Evolutionary conservation across 305 asterid genomes (phyloP).

Genomic region (Fraxinus nigra): DNA sequence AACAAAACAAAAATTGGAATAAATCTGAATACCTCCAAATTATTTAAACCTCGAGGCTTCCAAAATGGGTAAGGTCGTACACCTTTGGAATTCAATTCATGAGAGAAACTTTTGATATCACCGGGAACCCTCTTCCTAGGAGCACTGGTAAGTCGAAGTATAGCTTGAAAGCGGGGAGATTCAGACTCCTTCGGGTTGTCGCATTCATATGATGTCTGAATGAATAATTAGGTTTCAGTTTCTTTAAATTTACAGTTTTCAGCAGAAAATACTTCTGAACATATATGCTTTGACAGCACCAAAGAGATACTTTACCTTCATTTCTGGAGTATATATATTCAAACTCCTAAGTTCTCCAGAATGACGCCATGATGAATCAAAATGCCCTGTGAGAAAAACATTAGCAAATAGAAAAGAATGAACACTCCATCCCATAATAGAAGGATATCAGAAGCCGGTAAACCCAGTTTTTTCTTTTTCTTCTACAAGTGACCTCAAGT

Average conservation of each 20-base stretch:
- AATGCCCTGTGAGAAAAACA: constrained; percentile 43
- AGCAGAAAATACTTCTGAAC: constrained; percentile 6
- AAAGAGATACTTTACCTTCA: constrained; percentile 63
- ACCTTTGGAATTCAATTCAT: constrained; percentile 96
- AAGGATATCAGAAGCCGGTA: neutral
- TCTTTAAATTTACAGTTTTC: constrained; percentile 9
- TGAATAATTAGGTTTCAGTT: constrained; percentile 21
- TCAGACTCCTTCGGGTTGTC: constrained; percentile 98
- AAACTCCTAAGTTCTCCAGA: constrained; percentile 64
- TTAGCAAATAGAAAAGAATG: constrained; percentile 22
- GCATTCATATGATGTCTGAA: constrained; percentile 79
- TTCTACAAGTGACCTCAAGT: neutral
- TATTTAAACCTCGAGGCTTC: constrained; percentile 92
- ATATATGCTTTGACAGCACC: constrained; percentile 22
- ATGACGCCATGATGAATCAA: constrained; percentile 67
- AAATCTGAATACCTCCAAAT: constrained; percentile 76
- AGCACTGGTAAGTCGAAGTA: constrained; percentile 95
- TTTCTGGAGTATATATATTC: constrained; percentile 78
- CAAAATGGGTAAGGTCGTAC: constrained; percentile 98
- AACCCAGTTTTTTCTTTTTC: neutral
- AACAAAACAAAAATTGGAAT: constrained; percentile 9
- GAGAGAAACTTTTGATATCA: constrained; percentile 97
- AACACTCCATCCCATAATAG: constrained; percentile 12
- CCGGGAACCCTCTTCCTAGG: constrained; percentile 98
- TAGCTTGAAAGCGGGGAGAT: constrained; percentile 99